Conservation (phyloP, 306 rosid genomes). For the Sicyos edulis region DNA sequence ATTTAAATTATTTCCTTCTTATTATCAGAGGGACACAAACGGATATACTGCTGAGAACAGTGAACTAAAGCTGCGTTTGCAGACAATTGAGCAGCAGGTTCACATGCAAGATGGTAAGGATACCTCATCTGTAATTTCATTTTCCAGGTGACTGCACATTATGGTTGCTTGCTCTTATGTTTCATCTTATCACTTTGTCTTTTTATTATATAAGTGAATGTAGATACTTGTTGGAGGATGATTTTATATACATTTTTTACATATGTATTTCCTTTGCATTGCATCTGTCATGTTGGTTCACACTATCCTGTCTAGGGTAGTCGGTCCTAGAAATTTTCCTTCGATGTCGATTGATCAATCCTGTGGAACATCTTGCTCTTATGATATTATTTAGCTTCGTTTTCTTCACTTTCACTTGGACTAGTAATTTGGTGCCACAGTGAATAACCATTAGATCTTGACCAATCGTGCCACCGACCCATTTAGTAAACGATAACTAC, state of each 20-base stretch:
- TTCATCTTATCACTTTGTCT: not conserved
- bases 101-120: constrained; percentile 88
- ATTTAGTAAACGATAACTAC: too few relatives aligned
- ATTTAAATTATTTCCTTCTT: constrained; percentile 17
- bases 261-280: not conserved
- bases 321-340: not conserved
- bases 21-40: constrained; percentile 73
- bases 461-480: too few relatives aligned
- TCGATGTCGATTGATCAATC: not conserved
- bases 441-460: too few relatives aligned
- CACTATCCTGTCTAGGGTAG: not conserved
- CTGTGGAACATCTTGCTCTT: not conserved
- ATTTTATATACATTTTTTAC: not conserved
- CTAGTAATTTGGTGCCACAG: too few relatives aligned
- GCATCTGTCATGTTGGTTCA: not conserved
- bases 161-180: not conserved
- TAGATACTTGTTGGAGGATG: not conserved
- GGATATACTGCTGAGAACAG: constrained; percentile 82
- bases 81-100: constrained; percentile 94
- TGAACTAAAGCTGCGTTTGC: constrained; percentile 82
- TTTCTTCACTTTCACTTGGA: too few relatives aligned
- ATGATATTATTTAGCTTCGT: too few relatives aligned
- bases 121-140: not conserved
- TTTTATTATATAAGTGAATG: not conserved
- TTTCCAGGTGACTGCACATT: constrained; percentile 11